Percentiles rank a stretch among this genome's conserved stretches.
These are phyloP conservation scores for Podaxis mareebaensis DNA, from an alignment of 768 basidiomycete genomes.

Conservation along the genomic window DNA sequence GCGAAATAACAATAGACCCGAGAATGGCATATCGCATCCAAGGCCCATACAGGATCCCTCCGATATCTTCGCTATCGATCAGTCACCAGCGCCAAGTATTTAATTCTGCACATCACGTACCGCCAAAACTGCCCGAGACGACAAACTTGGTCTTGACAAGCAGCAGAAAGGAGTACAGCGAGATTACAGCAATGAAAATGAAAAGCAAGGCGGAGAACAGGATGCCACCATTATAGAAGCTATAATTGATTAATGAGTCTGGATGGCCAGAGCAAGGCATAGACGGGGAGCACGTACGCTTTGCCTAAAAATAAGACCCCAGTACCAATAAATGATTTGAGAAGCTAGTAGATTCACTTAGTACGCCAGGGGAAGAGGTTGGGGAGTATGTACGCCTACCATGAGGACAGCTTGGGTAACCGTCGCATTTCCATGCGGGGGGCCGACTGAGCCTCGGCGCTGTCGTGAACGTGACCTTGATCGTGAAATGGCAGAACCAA, in stretches of 20 bases:
- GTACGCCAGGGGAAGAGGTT: background rate
- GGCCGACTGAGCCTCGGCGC: constrained; percentile 54
- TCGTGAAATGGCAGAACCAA: constrained; percentile 22
- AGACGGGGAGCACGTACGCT: constrained; percentile 55
- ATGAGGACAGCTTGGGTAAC: constrained; percentile 91
- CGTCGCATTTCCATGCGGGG: constrained; percentile 81
- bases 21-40: constrained; percentile 94
- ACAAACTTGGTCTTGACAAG: constrained; percentile 85
- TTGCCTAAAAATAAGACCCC: constrained; percentile 95
- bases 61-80: constrained; percentile 66
- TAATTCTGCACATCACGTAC: constrained; percentile 35
- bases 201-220: constrained; percentile 84
- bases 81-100: background rate
- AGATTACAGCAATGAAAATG: constrained; percentile 79
- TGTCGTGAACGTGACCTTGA: constrained; percentile 52
- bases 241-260: constrained; percentile 27
- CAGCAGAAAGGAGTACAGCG: constrained; percentile 91
- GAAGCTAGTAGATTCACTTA: constrained; percentile 47
- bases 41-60: constrained; percentile 86
- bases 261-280: background rate
- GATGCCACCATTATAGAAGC: constrained; percentile 94
- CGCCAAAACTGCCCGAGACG: constrained; percentile 92
- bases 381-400: constrained; percentile 45
- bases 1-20: constrained; percentile 83
- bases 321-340: constrained; percentile 95